Percentiles rank a stretch among this genome's conserved stretches.
These are phyloP conservation scores for Bruguiera gymnorhiza DNA, from an alignment of 345 rosid species.

Conservation along the genomic window DNA sequence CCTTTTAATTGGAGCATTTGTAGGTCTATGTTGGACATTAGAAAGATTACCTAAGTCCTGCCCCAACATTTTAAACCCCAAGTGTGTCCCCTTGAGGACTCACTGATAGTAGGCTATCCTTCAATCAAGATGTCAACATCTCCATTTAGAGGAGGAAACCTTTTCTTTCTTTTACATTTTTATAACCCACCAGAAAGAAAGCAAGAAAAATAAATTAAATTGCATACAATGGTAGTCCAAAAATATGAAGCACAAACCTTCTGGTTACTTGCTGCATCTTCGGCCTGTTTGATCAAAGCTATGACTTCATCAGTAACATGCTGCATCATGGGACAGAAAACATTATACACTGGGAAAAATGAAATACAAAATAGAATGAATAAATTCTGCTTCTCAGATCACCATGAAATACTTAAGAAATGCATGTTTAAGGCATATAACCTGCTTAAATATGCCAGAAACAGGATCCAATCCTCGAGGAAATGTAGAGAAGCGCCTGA, in stretches of 20 bases:
- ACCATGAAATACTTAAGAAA: not conserved
- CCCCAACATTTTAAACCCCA: no score
- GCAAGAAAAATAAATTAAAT: not conserved
- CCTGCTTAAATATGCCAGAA: constrained; percentile 37
- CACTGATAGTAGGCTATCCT: no score
- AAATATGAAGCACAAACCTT: constrained; percentile 20
- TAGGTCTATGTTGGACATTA: no score
- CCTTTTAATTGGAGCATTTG: no score
- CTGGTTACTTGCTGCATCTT: constrained; percentile 36
- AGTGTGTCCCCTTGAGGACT: no score
- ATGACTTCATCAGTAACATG: constrained; percentile 37
- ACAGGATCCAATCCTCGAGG: constrained; percentile 37
- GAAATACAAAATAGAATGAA: not conserved
- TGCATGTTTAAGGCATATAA: not conserved
- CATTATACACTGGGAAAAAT: not conserved
- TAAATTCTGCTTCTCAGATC: not conserved
- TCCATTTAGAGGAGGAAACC: no score
- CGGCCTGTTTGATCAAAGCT: constrained; percentile 39
- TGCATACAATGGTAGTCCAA: not conserved
- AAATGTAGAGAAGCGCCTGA: constrained; percentile 31
- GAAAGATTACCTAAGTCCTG: no score
- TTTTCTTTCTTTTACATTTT: no score
- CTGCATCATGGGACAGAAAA: constrained; percentile 18
- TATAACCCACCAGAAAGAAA: no score
- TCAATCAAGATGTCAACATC: no score